phyloP scores from a whole-genome alignment of 179 eudicot species.

The Monotropa hypopitys region DNA sequence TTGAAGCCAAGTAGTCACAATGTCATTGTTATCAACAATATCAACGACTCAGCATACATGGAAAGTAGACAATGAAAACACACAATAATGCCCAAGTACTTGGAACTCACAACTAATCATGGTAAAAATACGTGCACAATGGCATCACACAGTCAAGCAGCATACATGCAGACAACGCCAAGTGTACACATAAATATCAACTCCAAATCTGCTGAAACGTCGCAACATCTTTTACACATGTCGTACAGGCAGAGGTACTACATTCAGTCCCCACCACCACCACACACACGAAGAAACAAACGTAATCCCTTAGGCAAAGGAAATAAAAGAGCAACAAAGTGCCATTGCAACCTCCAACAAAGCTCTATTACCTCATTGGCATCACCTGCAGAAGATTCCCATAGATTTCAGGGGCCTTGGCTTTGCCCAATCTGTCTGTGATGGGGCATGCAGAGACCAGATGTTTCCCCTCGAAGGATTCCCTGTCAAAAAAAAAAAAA shows the following conservation, averaged over 20 bases:
- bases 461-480: not conserved
- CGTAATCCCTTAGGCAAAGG: too few species aligned
- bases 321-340: not conserved
- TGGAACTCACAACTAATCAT: not conserved
- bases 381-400: too few species aligned
- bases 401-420: too few species aligned
- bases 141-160: not conserved
- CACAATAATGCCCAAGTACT: not conserved
- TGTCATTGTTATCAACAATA: not conserved
- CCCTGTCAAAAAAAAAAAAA: too few species aligned
- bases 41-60: too few species aligned
- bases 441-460: too few species aligned
- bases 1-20: not conserved
- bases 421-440: too few species aligned
- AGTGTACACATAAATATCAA: not conserved
- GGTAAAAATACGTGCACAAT: not conserved
- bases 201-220: not conserved
- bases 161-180: not conserved
- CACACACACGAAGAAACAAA: too few species aligned
- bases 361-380: too few species aligned
- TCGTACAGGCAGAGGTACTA: not conserved
- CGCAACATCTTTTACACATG: not conserved
- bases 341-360: not conserved
- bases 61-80: too few species aligned
- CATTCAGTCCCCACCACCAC: not conserved